These are phyloP conservation scores for Pleurotus djamor DNA, from an alignment of 768 basidiomycete genomes.

Conservation along the genomic window DNA sequence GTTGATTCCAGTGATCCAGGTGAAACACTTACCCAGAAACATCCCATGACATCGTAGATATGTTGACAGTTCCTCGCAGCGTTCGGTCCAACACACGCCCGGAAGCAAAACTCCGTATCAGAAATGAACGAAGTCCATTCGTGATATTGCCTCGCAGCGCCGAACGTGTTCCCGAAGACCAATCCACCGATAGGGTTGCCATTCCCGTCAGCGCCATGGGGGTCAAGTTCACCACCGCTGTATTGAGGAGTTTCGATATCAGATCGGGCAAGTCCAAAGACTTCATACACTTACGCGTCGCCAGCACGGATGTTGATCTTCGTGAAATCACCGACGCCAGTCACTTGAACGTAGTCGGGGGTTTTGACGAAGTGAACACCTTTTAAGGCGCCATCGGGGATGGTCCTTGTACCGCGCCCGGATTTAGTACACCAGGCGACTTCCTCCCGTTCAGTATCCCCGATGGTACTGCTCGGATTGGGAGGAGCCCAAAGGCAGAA, in stretches of 20 bases:
- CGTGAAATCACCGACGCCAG: constrained; percentile 57
- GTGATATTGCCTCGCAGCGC: constrained; percentile 51
- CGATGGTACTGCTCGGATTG: constrained; percentile 6
- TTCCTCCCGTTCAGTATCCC: constrained; percentile 10
- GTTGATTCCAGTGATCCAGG: not conserved
- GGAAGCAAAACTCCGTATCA: constrained; percentile 64
- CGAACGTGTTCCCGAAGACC: constrained; percentile 23
- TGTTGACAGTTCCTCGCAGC: constrained; percentile 68
- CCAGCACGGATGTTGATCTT: constrained; percentile 54
- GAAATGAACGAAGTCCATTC: constrained; percentile 90
- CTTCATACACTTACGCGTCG: constrained; percentile 36
- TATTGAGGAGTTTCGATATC: not conserved
- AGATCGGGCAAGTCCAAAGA: not conserved
- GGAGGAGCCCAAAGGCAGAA: constrained; percentile 13
- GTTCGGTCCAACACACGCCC: constrained; percentile 68
- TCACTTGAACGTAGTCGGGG: constrained; percentile 59
- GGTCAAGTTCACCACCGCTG: constrained; percentile 40
- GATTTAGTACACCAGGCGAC: constrained; percentile 11
- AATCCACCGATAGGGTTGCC: constrained; percentile 22
- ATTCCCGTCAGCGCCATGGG: constrained; percentile 46
- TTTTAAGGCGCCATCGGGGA: constrained; percentile 36
- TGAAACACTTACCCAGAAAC: constrained; percentile 38
- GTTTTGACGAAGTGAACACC: constrained; percentile 44
- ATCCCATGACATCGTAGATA: constrained; percentile 73
- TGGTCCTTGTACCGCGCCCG: constrained; percentile 38